These are phyloP conservation scores for Trypanosoma lewisi DNA, from an alignment of 208 protist species.

Conservation along the genomic window DNA sequence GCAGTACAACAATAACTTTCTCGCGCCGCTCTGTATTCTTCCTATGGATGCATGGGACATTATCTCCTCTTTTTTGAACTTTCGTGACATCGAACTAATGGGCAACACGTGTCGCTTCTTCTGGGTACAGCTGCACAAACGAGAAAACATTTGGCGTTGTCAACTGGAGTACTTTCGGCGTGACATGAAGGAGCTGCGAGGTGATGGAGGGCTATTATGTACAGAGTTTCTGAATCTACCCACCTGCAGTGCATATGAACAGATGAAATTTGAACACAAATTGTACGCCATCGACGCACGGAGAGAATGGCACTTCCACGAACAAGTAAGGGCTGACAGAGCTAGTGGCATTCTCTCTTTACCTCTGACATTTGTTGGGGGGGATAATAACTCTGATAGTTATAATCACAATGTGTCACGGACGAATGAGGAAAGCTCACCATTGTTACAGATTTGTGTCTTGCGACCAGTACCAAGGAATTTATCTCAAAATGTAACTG, in stretches of 20 bases:
- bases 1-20: background rate
- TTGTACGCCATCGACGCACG: slow-evolving; percentile 68
- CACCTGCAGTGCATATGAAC: slow-evolving; percentile 45
- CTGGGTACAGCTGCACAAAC: slow-evolving; percentile 36
- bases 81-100: slow-evolving; percentile 29
- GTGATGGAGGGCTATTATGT: slow-evolving; percentile 44
- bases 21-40: slow-evolving; percentile 1
- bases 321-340: slow-evolving; percentile 17
- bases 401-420: background rate
- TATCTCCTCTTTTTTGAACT: slow-evolving; percentile 22
- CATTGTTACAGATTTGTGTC: slow-evolving; percentile 18
- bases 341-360: slow-evolving; percentile 21
- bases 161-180: slow-evolving; percentile 65
- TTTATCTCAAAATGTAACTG: background rate
- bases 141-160: slow-evolving; percentile 63
- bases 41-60: slow-evolving; percentile 23
- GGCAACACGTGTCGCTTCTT: slow-evolving; percentile 49
- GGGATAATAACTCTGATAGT: background rate
- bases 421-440: slow-evolving; percentile 4
- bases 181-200: slow-evolving; percentile 50
- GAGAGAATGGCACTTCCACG: slow-evolving; percentile 73
- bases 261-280: slow-evolving; percentile 56
- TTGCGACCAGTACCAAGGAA: slow-evolving; percentile 9
- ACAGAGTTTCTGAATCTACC: slow-evolving; percentile 35
- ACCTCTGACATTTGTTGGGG: slow-evolving; percentile 13